Evolutionary conservation across 805 yeast genomes (phyloP).

Genomic region (Isabelozyma pseudorhagii): DNA sequence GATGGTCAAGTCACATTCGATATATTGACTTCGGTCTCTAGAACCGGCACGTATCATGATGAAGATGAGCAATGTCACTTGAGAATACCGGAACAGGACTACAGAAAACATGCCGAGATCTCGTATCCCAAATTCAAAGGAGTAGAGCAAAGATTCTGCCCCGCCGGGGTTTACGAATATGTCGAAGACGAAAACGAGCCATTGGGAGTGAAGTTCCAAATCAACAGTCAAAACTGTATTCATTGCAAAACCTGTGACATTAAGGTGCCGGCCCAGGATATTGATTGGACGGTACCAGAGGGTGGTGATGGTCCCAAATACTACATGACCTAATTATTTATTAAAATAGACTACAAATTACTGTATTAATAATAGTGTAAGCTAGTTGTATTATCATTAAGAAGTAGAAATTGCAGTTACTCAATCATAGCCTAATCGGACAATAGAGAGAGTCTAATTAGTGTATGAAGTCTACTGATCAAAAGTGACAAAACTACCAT

Average conservation of each 20-base stretch:
- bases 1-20: constrained; percentile 93
- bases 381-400: too few species aligned
- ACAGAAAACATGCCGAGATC: constrained; percentile 60
- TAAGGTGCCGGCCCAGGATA: constrained; percentile 92
- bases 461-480: too few species aligned
- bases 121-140: constrained; percentile 81
- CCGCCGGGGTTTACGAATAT: constrained; percentile 98
- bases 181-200: constrained; percentile 58
- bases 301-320: constrained; percentile 99
- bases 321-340: constrained; percentile 56
- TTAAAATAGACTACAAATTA: too few species aligned
- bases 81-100: constrained; percentile 57
- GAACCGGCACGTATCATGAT: constrained; percentile 95
- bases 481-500: too few species aligned
- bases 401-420: too few species aligned
- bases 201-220: constrained; percentile 79
- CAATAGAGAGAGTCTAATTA: too few species aligned
- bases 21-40: constrained; percentile 86
- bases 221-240: constrained; percentile 95
- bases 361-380: too few species aligned
- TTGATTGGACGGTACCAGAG: constrained; percentile 96
- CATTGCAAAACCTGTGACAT: constrained; percentile 99
- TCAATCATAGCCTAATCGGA: too few species aligned
- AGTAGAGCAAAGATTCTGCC: constrained; percentile 89
- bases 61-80: constrained; percentile 93